Base-by-base conservation (phyloP, 2,329 filamentous ascomycete species). In the Pseudopyricularia javanii region DNA sequence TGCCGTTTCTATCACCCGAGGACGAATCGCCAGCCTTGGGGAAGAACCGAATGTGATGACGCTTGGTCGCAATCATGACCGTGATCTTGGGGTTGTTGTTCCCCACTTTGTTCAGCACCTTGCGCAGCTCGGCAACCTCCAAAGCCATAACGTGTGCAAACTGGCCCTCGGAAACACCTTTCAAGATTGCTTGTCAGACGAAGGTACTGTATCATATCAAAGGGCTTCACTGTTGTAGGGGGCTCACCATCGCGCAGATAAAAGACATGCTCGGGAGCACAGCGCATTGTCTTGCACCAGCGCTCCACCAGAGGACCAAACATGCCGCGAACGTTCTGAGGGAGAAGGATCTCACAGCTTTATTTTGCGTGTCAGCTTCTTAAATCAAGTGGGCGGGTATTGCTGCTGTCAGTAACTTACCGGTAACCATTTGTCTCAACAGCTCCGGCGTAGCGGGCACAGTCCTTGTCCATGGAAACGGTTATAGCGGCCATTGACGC, bases 31-130 rank as follows among this genome's bases (percentile, higher is more conserved):
- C 68, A 0, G 71, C 67, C 49, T 80, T 76, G 0, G 93, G 91
- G 72, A 97, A 97, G 66, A 95, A 90, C 15, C 93, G 86, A 52
- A 95, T 83, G 62, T 96, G 91, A 59, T 98, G 93, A 3, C 93
- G 86, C 76, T 98, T 98, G 1, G 88, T 91, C 1, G 88, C 91
- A 47, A 97, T 79, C 40, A 95, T 80, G 11, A 95, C 89, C 0
- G 90, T 90, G 61, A 96, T 83, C 64, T 86, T 86, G 3, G 86
- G 71, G 1, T 59, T 57, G 17, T 54, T 53, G 2, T 61, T 64
- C 3, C 65, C 64, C 3, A 64, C 59, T 6, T 74, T 65, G 32
- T 61, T 59, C 59, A 90, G 77, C 26, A 72, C 70, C 0, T 72
- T 65, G 67, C 85, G 86, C 68, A 97, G 83, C 57, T 85, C 77